These are phyloP conservation scores for Ustilago sp. DNA, from an alignment of 1,284 basidiomycete species.

Conservation along the genomic window DNA sequence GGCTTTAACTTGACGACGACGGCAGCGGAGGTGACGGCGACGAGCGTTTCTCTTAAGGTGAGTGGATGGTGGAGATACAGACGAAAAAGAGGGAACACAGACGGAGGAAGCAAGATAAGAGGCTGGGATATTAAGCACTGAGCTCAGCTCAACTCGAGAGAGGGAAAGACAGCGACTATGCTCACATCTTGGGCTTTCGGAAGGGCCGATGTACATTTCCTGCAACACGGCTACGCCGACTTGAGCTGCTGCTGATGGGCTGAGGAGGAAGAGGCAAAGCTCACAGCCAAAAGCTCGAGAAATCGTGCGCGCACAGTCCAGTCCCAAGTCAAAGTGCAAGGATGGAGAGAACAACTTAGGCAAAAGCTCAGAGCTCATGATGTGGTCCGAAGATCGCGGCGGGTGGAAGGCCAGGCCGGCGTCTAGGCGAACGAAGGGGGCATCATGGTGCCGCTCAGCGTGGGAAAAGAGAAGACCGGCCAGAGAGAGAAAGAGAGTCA, in stretches of 20 bases:
- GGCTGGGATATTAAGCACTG: constrained; percentile 6
- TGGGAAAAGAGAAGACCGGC: not conserved
- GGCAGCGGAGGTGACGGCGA: not conserved
- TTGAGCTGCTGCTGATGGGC: not conserved
- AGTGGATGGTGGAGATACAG: constrained; percentile 10
- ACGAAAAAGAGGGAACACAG: not conserved
- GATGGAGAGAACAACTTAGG: not conserved
- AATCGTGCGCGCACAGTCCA: not conserved
- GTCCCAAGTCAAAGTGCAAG: not conserved
- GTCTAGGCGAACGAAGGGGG: not conserved
- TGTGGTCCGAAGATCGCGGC: constrained; percentile 16
- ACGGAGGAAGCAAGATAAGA: not conserved
- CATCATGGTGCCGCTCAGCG: not conserved
- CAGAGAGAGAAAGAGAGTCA: not conserved
- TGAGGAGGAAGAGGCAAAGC: not conserved
- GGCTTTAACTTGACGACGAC: not conserved
- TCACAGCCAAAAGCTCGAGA: constrained; percentile 3
- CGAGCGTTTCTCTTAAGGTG: not conserved
- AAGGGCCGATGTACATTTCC: not conserved
- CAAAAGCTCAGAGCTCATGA: constrained; percentile 7
- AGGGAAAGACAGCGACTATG: not conserved
- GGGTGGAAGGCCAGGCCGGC: too few relatives aligned
- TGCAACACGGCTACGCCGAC: not conserved
- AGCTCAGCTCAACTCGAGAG: not conserved
- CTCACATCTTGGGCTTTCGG: not conserved